phyloP scores from a whole-genome alignment of 2,329 filamentous ascomycete genomes.

The Triangularia setosa region DNA sequence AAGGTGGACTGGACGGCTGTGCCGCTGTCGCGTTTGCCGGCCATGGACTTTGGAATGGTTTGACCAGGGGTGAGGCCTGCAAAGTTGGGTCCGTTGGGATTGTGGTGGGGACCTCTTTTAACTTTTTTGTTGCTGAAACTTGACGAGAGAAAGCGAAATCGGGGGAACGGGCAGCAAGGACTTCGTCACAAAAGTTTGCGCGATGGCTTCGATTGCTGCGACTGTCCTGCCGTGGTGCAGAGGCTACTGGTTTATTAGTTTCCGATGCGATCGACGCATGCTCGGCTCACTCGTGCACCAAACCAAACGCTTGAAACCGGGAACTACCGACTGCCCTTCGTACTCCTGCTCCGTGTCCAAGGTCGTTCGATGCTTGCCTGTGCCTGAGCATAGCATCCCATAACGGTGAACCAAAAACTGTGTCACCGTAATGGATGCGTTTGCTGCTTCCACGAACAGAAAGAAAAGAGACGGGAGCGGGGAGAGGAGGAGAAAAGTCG shows the following conservation, averaged over 20 bases:
- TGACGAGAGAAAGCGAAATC: neutral
- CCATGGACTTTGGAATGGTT: constrained; percentile 10
- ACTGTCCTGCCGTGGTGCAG: neutral
- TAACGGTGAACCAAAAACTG: neutral
- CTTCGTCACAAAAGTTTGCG: neutral
- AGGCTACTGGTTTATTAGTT: neutral
- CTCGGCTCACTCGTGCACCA: neutral
- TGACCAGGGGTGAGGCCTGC: constrained; percentile 6
- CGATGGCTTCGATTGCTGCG: neutral
- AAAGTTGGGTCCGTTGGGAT: constrained; percentile 18
- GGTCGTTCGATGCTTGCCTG: neutral
- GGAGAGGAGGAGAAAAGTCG: neutral
- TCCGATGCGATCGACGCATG: neutral
- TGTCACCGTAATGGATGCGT: neutral
- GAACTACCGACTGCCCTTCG: neutral
- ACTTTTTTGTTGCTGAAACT: constrained; percentile 3
- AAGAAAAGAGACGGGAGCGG: neutral
- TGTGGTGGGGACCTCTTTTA: constrained; percentile 5
- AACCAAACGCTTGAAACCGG: neutral
- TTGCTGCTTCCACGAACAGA: neutral
- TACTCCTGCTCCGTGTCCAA: neutral
- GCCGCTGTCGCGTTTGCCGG: neutral
- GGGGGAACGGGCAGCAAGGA: neutral
- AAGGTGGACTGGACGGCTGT: constrained; percentile 16
- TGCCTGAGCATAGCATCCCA: neutral